phyloP scores from a whole-genome alignment of 2,329 filamentous ascomycete species.

The Xylaria hypoxylon region DNA sequence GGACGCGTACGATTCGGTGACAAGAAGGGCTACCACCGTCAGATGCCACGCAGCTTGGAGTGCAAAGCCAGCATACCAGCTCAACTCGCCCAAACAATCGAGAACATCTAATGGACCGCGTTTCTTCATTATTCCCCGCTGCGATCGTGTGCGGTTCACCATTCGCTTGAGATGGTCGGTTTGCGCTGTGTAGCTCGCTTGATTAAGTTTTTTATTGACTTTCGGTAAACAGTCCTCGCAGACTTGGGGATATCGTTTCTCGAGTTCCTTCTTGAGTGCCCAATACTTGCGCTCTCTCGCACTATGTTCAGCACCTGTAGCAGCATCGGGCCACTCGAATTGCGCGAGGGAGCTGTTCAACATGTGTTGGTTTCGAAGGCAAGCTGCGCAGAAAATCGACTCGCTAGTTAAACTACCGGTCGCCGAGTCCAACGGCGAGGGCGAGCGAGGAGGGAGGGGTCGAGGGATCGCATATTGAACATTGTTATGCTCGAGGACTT shows the following conservation, averaged over 20 bases:
- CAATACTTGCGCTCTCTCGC: slow-evolving; percentile 76
- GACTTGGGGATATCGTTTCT: slow-evolving; percentile 88
- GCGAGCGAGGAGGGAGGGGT: slow-evolving; percentile 48
- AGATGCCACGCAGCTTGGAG: slow-evolving; percentile 62
- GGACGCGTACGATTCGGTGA: slow-evolving; percentile 39
- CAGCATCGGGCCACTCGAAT: slow-evolving; percentile 77
- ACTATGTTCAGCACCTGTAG: slow-evolving; percentile 74
- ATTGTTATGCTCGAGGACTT: slow-evolving; percentile 57
- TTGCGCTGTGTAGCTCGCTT: slow-evolving; percentile 83
- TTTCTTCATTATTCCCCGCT: slow-evolving; percentile 56
- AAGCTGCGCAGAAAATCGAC: slow-evolving; percentile 76
- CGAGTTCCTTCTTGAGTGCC: slow-evolving; percentile 76
- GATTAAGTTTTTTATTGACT: slow-evolving; percentile 75
- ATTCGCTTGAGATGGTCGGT: slow-evolving; percentile 82
- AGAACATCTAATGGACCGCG: slow-evolving; percentile 58
- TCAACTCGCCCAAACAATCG: slow-evolving; percentile 56
- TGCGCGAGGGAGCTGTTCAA: slow-evolving; percentile 80
- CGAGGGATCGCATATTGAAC: slow-evolving; percentile 62
- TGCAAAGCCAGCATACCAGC: slow-evolving; percentile 61
- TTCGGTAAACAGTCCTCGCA: slow-evolving; percentile 82
- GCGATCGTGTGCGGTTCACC: slow-evolving; percentile 72
- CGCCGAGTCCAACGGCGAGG: slow-evolving; percentile 49
- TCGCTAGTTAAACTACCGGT: slow-evolving; percentile 51
- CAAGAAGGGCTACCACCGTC: slow-evolving; percentile 47
- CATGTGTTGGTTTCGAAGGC: slow-evolving; percentile 89